Conservation (phyloP, 1,284 basidiomycete genomes). For the Ceratobasidium sp. region DNA sequence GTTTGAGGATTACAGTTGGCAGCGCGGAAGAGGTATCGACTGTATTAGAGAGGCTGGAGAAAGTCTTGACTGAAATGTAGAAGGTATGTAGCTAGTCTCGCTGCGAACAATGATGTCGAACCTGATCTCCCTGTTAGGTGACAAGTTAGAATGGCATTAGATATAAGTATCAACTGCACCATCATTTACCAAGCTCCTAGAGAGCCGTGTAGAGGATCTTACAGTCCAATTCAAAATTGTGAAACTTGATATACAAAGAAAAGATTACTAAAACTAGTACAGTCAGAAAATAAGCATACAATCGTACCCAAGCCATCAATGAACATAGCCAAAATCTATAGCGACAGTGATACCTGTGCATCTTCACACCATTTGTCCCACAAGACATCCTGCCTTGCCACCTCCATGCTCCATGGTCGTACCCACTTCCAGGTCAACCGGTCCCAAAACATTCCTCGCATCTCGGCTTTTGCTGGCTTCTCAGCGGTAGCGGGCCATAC, state of each 20-base stretch:
- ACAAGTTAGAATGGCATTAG: background rate
- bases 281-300: too few relatives aligned
- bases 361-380: slow-evolving; percentile 43
- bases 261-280: too few relatives aligned
- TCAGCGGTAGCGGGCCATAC: slow-evolving; percentile 32
- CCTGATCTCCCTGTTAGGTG: too few relatives aligned
- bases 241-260: too few relatives aligned
- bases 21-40: slow-evolving; percentile 81
- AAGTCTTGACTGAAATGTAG: slow-evolving; percentile 52
- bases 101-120: background rate
- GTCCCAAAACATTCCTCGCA: slow-evolving; percentile 45
- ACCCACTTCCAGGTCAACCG: slow-evolving; percentile 46
- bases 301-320: too few relatives aligned
- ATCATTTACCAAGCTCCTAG: too few relatives aligned
- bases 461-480: slow-evolving; percentile 23
- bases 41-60: slow-evolving; percentile 59
- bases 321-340: too few relatives aligned
- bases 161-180: too few relatives aligned
- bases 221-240: too few relatives aligned
- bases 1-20: slow-evolving; percentile 92
- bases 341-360: slow-evolving; percentile 10
- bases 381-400: slow-evolving; percentile 22
- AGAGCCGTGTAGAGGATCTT: too few relatives aligned
- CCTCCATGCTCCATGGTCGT: slow-evolving; percentile 38
- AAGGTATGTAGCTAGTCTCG: background rate